phyloP scores from a whole-genome alignment of 768 basidiomycete genomes.

The Termitomyces sp. region DNA sequence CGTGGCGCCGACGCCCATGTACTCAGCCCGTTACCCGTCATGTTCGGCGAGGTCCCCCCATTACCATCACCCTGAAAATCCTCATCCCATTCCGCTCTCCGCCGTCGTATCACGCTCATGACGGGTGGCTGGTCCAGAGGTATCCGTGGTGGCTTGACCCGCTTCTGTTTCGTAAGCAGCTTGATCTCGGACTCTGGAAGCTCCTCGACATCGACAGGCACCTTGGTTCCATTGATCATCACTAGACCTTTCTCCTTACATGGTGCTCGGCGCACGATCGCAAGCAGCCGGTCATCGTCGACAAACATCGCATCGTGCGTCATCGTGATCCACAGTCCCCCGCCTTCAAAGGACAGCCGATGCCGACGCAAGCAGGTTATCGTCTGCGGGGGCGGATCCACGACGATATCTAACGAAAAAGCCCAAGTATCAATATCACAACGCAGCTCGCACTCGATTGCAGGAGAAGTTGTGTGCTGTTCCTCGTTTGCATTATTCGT shows the following conservation, averaged over 20 bases:
- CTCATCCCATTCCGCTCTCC: conserved; percentile 69
- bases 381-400: conserved; percentile 87
- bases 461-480: conserved; percentile 31
- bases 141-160: conserved; percentile 78
- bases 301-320: conserved; percentile 79
- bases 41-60: conserved; percentile 13
- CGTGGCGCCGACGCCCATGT: conserved; percentile 57
- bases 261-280: conserved; percentile 71
- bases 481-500: conserved; percentile 17
- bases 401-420: conserved; percentile 75
- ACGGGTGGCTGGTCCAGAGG: conserved; percentile 94
- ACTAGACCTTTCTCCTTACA: conserved; percentile 78
- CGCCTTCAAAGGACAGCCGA: conserved; percentile 78
- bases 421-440: conserved; percentile 93
- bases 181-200: conserved; percentile 85
- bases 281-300: conserved; percentile 69
- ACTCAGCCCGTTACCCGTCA: conserved; percentile 12
- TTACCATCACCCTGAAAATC: conserved; percentile 29
- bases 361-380: conserved; percentile 85
- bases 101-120: conserved; percentile 59
- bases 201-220: conserved; percentile 85
- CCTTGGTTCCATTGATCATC: conserved; percentile 84
- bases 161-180: conserved; percentile 73
- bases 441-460: conserved; percentile 84
- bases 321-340: conserved; percentile 91